Conservation (phyloP, 148 eudicot species). For the Cornus suecica region DNA sequence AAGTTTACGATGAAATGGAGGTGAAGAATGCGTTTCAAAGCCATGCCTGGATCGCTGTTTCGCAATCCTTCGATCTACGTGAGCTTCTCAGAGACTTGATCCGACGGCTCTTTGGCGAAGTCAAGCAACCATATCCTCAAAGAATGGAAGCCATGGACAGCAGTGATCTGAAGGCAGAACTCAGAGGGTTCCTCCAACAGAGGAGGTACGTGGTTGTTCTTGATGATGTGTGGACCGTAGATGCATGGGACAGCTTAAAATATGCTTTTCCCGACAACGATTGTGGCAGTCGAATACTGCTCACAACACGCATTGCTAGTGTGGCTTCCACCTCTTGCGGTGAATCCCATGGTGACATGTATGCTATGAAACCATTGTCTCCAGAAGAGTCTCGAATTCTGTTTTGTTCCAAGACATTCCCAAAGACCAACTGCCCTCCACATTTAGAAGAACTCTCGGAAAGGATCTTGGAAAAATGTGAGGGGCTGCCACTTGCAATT, state of each 20-base stretch:
- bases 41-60: conserved; percentile 18
- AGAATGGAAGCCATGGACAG: not conserved
- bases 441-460: not conserved
- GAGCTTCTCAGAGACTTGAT: not conserved
- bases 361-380: not conserved
- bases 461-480: not conserved
- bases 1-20: conserved; percentile 1
- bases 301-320: not conserved
- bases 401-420: not conserved
- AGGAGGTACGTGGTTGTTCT: not conserved
- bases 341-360: not conserved
- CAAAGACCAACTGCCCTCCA: not conserved
- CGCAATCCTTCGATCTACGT: not conserved
- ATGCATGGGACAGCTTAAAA: not conserved
- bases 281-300: not conserved
- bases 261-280: not conserved
- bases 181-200: not conserved
- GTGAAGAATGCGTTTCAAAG: not conserved
- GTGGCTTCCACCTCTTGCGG: not conserved
- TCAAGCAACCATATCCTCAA: not conserved
- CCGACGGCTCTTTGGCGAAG: not conserved
- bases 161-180: not conserved
- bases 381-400: not conserved
- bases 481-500: not conserved
- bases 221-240: not conserved